Percentiles rank a stretch among this genome's conserved stretches.
Conservation (phyloP, 176 grass and related monocot genomes). For the Metroxylon sagu region DNA sequence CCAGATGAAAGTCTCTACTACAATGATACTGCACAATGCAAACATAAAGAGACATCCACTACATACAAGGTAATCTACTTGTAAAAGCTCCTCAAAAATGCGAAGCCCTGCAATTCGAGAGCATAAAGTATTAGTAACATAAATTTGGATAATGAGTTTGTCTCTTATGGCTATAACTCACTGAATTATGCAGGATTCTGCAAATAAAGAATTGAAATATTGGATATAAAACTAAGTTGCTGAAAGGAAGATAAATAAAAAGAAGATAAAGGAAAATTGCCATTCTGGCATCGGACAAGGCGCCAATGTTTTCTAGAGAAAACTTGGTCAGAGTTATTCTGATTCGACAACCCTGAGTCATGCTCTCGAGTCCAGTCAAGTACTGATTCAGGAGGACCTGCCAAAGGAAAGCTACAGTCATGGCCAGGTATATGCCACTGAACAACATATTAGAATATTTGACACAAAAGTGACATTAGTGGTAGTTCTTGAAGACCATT, state of each 20-base stretch:
- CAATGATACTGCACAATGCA: too few species aligned
- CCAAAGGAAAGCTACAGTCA: constrained; percentile 15
- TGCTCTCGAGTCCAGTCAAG: constrained; percentile 85
- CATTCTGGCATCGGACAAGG: constrained; percentile 97
- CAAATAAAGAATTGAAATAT: too few species aligned
- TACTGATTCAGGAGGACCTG: constrained; percentile 86
- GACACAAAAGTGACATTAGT: neutral
- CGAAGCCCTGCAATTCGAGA: constrained; percentile 51
- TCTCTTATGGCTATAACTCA: too few species aligned
- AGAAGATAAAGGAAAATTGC: constrained; percentile 21
- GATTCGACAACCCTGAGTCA: constrained; percentile 45
- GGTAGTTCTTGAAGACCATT: constrained; percentile 47
- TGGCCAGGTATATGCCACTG: constrained; percentile 14
- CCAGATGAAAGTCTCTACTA: too few species aligned
- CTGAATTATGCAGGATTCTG: too few species aligned
- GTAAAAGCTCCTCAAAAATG: constrained; percentile 94
- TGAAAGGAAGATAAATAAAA: too few species aligned
- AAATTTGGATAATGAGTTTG: neutral
- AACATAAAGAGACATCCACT: constrained; percentile 17
- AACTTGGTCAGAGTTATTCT: constrained; percentile 62
- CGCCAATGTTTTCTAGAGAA: constrained; percentile 97
- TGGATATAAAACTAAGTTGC: too few species aligned
- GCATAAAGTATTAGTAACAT: constrained; percentile 5
- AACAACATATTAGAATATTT: neutral
- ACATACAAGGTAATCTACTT: constrained; percentile 98